Percentiles rank a stretch among this genome's conserved stretches.
Conservation (phyloP, 2,329 filamentous ascomycete species). For the Fusarium hainanense region DNA sequence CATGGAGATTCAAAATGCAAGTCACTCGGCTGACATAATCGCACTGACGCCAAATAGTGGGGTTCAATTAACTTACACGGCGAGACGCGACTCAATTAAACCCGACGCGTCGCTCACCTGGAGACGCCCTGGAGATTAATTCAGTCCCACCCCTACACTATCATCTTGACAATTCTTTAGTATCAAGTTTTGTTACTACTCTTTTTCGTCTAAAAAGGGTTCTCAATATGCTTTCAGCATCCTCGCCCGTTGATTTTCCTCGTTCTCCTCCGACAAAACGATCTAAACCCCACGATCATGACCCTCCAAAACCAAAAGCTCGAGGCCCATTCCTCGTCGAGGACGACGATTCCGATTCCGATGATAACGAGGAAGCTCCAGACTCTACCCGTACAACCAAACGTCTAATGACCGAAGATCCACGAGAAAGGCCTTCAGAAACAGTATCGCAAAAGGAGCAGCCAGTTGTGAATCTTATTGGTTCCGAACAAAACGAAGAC, state of each 20-base stretch:
- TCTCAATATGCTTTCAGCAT: constrained; percentile 66
- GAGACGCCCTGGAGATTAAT: constrained; percentile 24
- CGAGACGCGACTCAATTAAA: constrained; percentile 48
- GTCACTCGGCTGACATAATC: constrained; percentile 41
- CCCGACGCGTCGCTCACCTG: constrained; percentile 43
- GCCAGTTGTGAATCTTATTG: not conserved
- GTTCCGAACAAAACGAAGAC: constrained; percentile 5
- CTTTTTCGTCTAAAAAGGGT: not conserved
- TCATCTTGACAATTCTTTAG: not conserved
- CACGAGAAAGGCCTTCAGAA: constrained; percentile 24
- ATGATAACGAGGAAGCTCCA: constrained; percentile 17
- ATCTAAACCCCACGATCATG: constrained; percentile 51
- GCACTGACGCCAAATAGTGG: constrained; percentile 20
- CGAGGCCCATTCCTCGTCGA: constrained; percentile 55
- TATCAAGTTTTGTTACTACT: not conserved
- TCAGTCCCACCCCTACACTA: constrained; percentile 23
- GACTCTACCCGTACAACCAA: constrained; percentile 43
- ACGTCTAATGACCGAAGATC: constrained; percentile 48
- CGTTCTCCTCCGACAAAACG: constrained; percentile 57
- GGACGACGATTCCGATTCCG: constrained; percentile 52
- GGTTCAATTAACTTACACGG: constrained; percentile 5
- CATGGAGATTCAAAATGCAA: constrained; percentile 1
- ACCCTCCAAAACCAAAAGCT: constrained; percentile 50
- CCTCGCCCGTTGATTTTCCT: constrained; percentile 68
- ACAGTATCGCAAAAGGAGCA: not conserved